Evolutionary conservation across 805 yeast genomes (phyloP), one percentile per base, ranked within the genome.

Genomic region (Schizosaccharomyces osmophilus): DNA sequence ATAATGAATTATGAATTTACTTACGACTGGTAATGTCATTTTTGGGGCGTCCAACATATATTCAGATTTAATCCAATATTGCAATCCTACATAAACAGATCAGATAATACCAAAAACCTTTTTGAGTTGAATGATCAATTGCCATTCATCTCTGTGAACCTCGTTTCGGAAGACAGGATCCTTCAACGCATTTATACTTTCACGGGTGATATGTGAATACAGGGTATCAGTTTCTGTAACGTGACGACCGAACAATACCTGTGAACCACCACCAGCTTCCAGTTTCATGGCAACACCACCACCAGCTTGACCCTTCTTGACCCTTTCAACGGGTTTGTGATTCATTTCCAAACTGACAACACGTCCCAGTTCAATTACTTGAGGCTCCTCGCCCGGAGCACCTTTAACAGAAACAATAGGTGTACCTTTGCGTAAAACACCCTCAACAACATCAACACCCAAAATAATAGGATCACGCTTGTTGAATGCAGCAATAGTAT

Each of bases 211-310:
- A 75, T 85, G 78, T n/a, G 98, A 90, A 74, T 89, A 93, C 70
- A 93, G 77, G 58, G 80, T 78, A 73, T 93, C 99, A 63, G 81
- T 76, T 74, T 93, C 99, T 72, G 88, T 95, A 67, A 93, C 94
- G 71, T 93, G 99, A 77, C 98, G 87, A 65, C 99, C 99, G 97
- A 97, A 93, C 15, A 87, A 83, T 62, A 98, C 97, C 75, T 88
- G 95, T 24, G 57, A 51, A 65, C 86, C 90, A 45, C 41, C 41
- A 9, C 66, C 61, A 66, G 95, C 89, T 62, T 93, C 98, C 69
- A 93, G 78, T 77, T 98, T 83, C 85, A 93, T 86, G 64, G 99
- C 98, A 65, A 90, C 97, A 80, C 99, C 99, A 32, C 95, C 97
- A 67, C 85, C 80, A 13, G 97, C 87, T 74, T 86, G 95, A 58